Base-by-base conservation (phyloP, 192 early-diverging fungal species). In the Backusella westeae region DNA sequence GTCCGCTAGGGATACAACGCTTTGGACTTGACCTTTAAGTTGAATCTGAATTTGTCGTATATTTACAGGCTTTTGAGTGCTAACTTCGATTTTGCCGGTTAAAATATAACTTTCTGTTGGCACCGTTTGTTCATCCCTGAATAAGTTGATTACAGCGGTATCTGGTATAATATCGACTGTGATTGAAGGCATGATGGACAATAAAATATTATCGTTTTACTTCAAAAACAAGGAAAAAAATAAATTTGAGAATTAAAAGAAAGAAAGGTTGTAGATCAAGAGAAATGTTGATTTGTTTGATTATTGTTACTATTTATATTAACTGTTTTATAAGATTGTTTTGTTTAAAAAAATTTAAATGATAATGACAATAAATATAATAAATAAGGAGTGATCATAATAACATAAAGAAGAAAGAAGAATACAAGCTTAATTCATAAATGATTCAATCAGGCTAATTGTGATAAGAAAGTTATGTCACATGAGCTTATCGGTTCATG, bases 41-140 rank as follows among this genome's bases (percentile, higher is more conserved):
- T 69, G 68, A 41, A 69, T 23, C 4, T 69, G 21, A 12, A 69
- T 35, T 41, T 69, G 68, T 10, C 68, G 68, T 23, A 69, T 41
- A 7, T 69, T 17, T 38, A 69, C 12, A 39, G 68, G 68, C 10
- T 34, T 21, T 69, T 35, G n/a, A 38, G 38, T 35, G 9, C 7
- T 69, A 5, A 69, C 14, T 38, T 69, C 68, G 8, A 69, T 35
- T 39, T 21, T 69, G n/a, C 68, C 68, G n/a, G 68, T 69, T 21
- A 69, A 41, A 14, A 21, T 29, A 12, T 41, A 69, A 21, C 35
- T 39, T 36, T 69, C 68, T 12, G 34, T 69, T 23, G 68, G 68
- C 26, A 41, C 10, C 1, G 38, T 38, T 4, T 26, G 21, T 14
- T 63, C 56, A 29, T 69, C 38, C 7, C n/a, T 23, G 36, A 69